Conservation (phyloP, 2,329 filamentous ascomycete species). For the Stachybotrys chlorohalonatus region DNA sequence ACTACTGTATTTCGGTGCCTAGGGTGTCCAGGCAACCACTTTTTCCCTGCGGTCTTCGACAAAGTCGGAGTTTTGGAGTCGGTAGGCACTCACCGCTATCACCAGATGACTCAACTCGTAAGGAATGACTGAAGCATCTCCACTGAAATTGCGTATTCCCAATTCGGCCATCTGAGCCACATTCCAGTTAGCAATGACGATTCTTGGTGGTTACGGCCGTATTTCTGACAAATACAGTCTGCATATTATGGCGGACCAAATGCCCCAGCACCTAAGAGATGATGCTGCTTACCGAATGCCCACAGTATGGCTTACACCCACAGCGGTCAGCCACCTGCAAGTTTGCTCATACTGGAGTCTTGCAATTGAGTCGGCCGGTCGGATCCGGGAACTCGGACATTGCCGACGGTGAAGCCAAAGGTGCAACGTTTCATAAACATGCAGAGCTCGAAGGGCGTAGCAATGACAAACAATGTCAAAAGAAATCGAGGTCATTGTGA, state of each 20-base stretch:
- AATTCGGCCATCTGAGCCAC: not conserved
- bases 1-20: not conserved
- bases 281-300: not conserved
- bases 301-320: not conserved
- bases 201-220: not conserved
- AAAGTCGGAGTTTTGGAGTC: not conserved
- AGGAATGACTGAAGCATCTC: not conserved
- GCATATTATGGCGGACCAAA: not conserved
- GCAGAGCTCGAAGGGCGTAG: not conserved
- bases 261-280: not conserved
- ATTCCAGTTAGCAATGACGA: not conserved
- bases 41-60: not conserved
- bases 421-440: not conserved
- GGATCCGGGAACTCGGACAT: not conserved
- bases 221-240: not conserved
- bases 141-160: not conserved
- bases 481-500: not conserved
- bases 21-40: not conserved
- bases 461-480: not conserved
- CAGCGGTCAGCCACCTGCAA: not conserved
- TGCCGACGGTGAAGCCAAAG: not conserved
- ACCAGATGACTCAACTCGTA: not conserved
- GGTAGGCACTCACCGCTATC: not conserved
- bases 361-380: not conserved
- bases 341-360: not conserved